Evolutionary conservation across 2,329 filamentous ascomycete species (phyloP).

Genomic region (Colletotrichum sp.): DNA sequence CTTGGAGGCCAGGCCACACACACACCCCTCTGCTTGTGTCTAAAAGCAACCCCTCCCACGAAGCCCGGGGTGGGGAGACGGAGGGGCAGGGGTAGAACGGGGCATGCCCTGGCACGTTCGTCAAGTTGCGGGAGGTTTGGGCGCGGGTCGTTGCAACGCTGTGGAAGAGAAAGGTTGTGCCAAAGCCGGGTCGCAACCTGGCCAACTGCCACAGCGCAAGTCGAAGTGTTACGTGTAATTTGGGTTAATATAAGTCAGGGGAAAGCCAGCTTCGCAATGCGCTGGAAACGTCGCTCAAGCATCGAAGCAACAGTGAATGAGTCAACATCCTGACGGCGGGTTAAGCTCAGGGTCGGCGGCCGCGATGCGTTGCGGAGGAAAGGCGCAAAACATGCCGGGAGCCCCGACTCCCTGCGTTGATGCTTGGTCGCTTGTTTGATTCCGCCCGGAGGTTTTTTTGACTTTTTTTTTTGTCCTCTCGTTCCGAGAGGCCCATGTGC

Average conservation of each 20-base stretch:
- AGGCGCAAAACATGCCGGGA: neutral
- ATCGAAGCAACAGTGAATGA: neutral
- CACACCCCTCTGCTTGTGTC: neutral
- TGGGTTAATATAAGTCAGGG: slow-evolving; percentile 19
- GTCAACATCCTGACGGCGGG: slow-evolving; percentile 2
- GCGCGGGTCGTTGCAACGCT: slow-evolving; percentile 8
- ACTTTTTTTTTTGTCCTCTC: neutral
- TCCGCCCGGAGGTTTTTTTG: slow-evolving; percentile 3
- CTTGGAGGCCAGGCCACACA: neutral
- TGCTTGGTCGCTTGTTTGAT: slow-evolving; percentile 4
- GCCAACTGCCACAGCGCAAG: neutral
- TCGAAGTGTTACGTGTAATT: neutral
- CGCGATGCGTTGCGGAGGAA: neutral
- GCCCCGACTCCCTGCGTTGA: slow-evolving; percentile 1
- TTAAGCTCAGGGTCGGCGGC: neutral
- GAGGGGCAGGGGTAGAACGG: neutral
- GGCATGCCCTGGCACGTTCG: neutral
- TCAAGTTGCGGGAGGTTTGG: neutral
- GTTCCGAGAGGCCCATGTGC: neutral
- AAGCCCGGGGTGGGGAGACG: neutral
- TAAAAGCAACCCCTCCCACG: neutral
- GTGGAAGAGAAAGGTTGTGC: slow-evolving; percentile 8
- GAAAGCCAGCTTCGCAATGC: neutral
- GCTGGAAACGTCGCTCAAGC: neutral
- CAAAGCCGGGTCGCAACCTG: neutral